These are phyloP conservation scores for Austroboletus niveus DNA, from an alignment of 1,284 basidiomycete species.

Conservation along the genomic window DNA sequence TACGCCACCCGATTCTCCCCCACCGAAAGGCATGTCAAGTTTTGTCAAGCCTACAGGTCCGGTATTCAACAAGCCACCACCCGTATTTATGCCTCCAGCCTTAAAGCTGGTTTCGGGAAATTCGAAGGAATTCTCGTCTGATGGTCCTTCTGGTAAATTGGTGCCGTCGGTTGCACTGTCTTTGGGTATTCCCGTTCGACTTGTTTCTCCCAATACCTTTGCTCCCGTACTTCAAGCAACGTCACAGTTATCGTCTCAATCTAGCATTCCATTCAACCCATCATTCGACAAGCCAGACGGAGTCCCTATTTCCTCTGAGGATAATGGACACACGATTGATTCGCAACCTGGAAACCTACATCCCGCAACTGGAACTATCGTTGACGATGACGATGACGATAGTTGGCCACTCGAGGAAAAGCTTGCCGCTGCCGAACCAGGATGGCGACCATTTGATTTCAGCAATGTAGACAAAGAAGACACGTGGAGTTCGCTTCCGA, in stretches of 20 bases:
- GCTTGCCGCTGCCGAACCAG: conserved; percentile 45
- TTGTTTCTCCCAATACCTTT: conserved; percentile 30
- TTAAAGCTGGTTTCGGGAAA: conserved; percentile 23
- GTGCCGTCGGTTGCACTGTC: conserved; percentile 43
- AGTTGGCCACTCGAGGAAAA: conserved; percentile 73
- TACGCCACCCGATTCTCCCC: conserved; percentile 60
- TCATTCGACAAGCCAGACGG: conserved; percentile 49
- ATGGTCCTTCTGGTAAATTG: conserved; percentile 37
- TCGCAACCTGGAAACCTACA: conserved; percentile 34
- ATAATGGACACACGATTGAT: conserved; percentile 48
- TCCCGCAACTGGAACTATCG: conserved; percentile 42
- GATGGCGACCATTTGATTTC: conserved; percentile 53
- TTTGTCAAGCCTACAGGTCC: conserved; percentile 41
- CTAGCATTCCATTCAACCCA: conserved; percentile 47
- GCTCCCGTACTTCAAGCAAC: conserved; percentile 16
- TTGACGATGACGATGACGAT: conserved; percentile 60
- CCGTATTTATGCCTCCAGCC: conserved; percentile 52
- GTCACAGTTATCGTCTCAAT: conserved; percentile 46
- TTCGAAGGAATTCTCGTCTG: conserved; percentile 27
- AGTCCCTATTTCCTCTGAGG: conserved; percentile 49
- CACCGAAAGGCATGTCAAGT: conserved; percentile 30
- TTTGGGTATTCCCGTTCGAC: conserved; percentile 41
- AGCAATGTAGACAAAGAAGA: conserved; percentile 51
- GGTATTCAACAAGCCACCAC: conserved; percentile 53
- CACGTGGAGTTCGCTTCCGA: conserved; percentile 70